These are phyloP conservation scores for Silybum marianum DNA, from an alignment of 129 eudicot genomes.

Conservation along the genomic window DNA sequence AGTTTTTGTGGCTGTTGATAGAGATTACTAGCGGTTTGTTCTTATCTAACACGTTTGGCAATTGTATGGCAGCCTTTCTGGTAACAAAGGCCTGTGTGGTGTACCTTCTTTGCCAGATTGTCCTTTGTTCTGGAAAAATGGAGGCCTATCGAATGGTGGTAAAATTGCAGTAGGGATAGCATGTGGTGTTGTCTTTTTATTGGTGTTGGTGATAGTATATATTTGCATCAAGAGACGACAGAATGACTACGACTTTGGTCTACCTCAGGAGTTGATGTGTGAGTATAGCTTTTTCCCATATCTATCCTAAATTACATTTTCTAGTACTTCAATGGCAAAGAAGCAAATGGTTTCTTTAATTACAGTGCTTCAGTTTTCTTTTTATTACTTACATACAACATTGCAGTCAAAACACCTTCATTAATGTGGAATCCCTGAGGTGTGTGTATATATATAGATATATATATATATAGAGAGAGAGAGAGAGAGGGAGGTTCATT, in stretches of 20 bases:
- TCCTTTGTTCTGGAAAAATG: slow-evolving; percentile 68
- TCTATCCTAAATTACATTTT: background rate
- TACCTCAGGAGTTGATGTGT: slow-evolving; percentile 82
- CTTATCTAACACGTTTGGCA: background rate
- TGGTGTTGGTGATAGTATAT: slow-evolving; percentile 43
- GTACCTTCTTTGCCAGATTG: slow-evolving; percentile 88
- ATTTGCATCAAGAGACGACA: slow-evolving; percentile 61
- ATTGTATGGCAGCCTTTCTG: slow-evolving; percentile 66
- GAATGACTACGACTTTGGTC: slow-evolving; percentile 85
- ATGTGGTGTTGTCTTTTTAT: slow-evolving; percentile 47
- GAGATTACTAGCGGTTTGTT: background rate
- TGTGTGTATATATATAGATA: background rate
- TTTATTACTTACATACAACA: background rate
- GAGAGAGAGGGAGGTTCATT: background rate
- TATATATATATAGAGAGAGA: no score
- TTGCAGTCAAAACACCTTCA: background rate
- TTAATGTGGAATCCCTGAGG: background rate
- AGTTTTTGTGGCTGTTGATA: background rate
- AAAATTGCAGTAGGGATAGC: slow-evolving; percentile 87
- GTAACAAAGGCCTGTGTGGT: slow-evolving; percentile 90
- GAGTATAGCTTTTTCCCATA: slow-evolving; percentile 34
- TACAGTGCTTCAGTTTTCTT: background rate
- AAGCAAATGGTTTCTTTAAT: background rate
- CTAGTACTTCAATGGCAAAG: slow-evolving; percentile 6
- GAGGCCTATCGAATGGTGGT: slow-evolving; percentile 68